phyloP scores from a whole-genome alignment of 73 alveolate species.

The Paramecium sonneborni region DNA sequence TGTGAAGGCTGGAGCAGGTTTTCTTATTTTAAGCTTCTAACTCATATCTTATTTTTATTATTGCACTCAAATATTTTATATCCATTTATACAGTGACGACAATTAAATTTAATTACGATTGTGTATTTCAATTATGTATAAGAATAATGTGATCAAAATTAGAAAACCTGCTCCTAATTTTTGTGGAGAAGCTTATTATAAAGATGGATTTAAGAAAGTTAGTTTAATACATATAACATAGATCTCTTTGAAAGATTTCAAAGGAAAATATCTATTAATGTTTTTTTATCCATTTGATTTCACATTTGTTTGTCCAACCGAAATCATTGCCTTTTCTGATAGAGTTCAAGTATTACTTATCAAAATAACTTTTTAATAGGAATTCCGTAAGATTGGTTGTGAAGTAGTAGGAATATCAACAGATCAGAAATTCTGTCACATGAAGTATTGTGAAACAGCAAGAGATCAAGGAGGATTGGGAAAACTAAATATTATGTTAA shows the following conservation, averaged over 20 bases:
- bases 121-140: not conserved
- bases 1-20: conserved; percentile 75
- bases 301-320: conserved; percentile 98
- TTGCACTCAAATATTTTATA: not conserved
- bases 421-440: conserved; percentile 82
- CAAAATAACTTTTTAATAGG: not conserved
- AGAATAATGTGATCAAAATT: not conserved
- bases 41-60: not conserved
- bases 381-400: conserved; percentile 81
- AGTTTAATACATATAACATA: too few species aligned
- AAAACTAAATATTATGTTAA: conserved; percentile 82
- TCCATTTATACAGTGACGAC: not conserved
- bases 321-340: conserved; percentile 75
- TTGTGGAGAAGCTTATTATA: not conserved
- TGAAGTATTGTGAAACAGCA: conserved; percentile 84
- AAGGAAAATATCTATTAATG: conserved; percentile 22
- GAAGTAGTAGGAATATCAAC: conserved; percentile 86
- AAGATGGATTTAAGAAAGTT: not conserved
- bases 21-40: conserved; percentile 49
- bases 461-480: conserved; percentile 95
- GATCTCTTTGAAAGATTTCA: conserved; percentile 87
- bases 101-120: not conserved
- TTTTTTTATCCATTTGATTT: conserved; percentile 95
- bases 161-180: not conserved
- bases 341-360: conserved; percentile 75